A percentile compares a stretch with the other conserved stretches of the same genome.
phyloP scores from a whole-genome alignment of 768 basidiomycete genomes.

The Amanita pallidorosea region DNA sequence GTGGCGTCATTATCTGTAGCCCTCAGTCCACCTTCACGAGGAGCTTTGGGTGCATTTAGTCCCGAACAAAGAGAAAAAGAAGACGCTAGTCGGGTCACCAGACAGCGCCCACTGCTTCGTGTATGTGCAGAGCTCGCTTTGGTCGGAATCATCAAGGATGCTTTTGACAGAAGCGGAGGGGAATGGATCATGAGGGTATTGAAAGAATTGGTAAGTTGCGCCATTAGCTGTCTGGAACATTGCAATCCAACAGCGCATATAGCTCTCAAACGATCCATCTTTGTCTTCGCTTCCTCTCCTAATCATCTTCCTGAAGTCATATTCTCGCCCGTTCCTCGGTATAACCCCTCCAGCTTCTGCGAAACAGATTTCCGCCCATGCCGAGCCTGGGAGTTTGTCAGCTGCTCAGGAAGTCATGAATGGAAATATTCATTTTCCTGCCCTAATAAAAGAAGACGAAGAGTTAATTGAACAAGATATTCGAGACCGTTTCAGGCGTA shows the following conservation, averaged over 20 bases:
- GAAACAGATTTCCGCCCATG: constrained; percentile 47
- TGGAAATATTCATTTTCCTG: constrained; percentile 25
- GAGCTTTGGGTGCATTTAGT: constrained; percentile 42
- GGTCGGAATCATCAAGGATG: constrained; percentile 73
- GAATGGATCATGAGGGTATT: constrained; percentile 86
- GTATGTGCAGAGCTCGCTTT: constrained; percentile 87
- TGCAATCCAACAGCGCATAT: constrained; percentile 8
- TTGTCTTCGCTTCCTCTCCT: constrained; percentile 84
- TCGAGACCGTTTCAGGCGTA: constrained; percentile 80
- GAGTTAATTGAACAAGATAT: constrained; percentile 81
- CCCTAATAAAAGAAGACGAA: constrained; percentile 39
- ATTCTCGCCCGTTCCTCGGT: constrained; percentile 82
- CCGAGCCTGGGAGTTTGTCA: constrained; percentile 50
- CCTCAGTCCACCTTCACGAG: constrained; percentile 48
- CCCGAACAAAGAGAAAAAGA: constrained; percentile 90
- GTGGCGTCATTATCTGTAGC: constrained; percentile 46
- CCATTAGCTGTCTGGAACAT: neutral
- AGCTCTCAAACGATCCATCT: constrained; percentile 85
- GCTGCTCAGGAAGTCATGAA: constrained; percentile 18
- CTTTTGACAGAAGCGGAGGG: constrained; percentile 58
- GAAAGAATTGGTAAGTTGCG: constrained; percentile 65
- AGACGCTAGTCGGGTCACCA: constrained; percentile 63
- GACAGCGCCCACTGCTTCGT: constrained; percentile 79
- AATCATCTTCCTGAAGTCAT: constrained; percentile 89
- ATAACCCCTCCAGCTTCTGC: constrained; percentile 37